phyloP scores from a whole-genome alignment of 805 yeast genomes.

The Metschnikowia chrysomelidarum region DNA sequence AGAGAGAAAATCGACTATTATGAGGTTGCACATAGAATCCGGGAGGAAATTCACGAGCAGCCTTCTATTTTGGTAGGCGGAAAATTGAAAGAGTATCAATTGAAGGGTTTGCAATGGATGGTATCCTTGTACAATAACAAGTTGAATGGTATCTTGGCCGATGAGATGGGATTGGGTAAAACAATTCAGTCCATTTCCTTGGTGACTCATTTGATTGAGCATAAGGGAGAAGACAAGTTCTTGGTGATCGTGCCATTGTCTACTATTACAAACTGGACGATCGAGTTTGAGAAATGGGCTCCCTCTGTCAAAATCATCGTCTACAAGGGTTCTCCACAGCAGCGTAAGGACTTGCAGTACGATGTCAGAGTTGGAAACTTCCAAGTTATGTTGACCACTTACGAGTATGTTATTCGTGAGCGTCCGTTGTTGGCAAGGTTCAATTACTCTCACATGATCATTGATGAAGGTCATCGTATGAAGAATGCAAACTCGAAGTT shows the following conservation, averaged over 20 bases:
- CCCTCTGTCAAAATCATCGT: conserved; percentile 70
- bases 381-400: conserved; percentile 75
- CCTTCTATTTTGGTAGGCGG: conserved; percentile 76
- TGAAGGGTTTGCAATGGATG: conserved; percentile 67
- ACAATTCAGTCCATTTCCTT: conserved; percentile 77
- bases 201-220: conserved; percentile 66
- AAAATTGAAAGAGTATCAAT: conserved; percentile 70
- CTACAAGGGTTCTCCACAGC: conserved; percentile 75
- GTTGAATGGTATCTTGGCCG: conserved; percentile 63
- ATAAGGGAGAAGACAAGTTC: conserved; percentile 66
- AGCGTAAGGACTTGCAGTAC: conserved; percentile 62
- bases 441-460: conserved; percentile 82
- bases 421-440: conserved; percentile 66
- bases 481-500: conserved; percentile 74
- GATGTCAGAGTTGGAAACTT: conserved; percentile 68
- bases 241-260: conserved; percentile 82
- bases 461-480: conserved; percentile 91
- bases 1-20: conserved; percentile 74
- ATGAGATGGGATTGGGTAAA: conserved; percentile 69
- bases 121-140: conserved; percentile 60
- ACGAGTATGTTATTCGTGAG: conserved; percentile 78
- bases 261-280: conserved; percentile 80
- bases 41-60: conserved; percentile 64
- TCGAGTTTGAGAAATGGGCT: conserved; percentile 88
- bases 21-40: conserved; percentile 74